A percentile compares a stretch with the other conserved stretches of the same genome.
Conservation (phyloP, 2,329 filamentous ascomycete genomes). For the Trichophyton simii region DNA sequence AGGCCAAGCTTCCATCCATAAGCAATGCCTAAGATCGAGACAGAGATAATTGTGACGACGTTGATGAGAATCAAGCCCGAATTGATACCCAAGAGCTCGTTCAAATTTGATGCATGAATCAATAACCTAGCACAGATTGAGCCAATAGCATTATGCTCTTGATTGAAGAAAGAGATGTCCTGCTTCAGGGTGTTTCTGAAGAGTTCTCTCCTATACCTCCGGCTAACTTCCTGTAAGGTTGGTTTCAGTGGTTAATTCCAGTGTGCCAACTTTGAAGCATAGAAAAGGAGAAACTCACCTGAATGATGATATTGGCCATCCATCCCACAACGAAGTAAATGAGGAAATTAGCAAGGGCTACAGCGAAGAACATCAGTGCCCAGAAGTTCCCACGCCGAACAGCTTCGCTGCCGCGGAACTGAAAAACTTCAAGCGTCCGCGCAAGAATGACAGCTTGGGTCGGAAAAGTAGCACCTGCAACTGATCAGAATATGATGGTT, state of each 20-base stretch:
- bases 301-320: constrained; percentile 52
- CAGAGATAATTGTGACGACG: constrained; percentile 53
- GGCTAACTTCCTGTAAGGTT: constrained; percentile 47
- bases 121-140: constrained; percentile 67
- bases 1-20: constrained; percentile 67
- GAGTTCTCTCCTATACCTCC: constrained; percentile 33
- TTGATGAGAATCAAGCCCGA: constrained; percentile 77
- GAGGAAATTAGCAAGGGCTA: constrained; percentile 48
- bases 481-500: background rate
- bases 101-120: constrained; percentile 69
- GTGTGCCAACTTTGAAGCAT: too few relatives aligned
- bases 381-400: constrained; percentile 44
- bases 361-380: constrained; percentile 48
- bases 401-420: constrained; percentile 38
- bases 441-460: constrained; percentile 49
- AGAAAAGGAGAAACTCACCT: constrained; percentile 51
- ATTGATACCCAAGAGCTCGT: constrained; percentile 74
- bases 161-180: constrained; percentile 51
- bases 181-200: constrained; percentile 54
- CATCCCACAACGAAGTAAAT: constrained; percentile 49
- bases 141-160: constrained; percentile 59
- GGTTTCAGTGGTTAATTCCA: constrained; percentile 39
- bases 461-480: constrained; percentile 47
- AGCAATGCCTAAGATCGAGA: constrained; percentile 56
- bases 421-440: constrained; percentile 45